Evolutionary conservation across 495 filamentous ascomycete species (phyloP).

Genomic region (Lepidopterella palustris): DNA sequence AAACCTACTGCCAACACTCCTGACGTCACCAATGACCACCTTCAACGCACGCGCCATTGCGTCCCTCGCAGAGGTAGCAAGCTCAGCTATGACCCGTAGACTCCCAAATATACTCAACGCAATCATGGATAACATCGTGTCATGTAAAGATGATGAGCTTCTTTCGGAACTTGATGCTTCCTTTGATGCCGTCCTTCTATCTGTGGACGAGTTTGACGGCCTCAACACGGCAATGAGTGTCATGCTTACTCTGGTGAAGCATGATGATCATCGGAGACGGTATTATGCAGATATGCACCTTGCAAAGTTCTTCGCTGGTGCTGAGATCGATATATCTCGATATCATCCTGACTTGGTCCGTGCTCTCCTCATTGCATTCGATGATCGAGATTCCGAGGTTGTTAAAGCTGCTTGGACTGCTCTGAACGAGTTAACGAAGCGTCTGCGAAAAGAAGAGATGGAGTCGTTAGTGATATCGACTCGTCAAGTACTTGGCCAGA

Average conservation of each 20-base stretch:
- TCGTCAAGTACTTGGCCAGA: conserved; percentile 72
- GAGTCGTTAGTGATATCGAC: conserved; percentile 85
- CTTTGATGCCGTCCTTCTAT: conserved; percentile 81
- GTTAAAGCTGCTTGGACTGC: conserved; percentile 92
- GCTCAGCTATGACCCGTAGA: conserved; percentile 78
- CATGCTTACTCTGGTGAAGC: conserved; percentile 76
- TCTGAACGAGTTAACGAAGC: conserved; percentile 77
- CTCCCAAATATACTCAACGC: conserved; percentile 84
- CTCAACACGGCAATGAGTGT: conserved; percentile 92
- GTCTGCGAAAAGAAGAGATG: conserved; percentile 96
- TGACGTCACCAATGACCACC: conserved; percentile 78
- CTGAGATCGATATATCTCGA: conserved; percentile 81
- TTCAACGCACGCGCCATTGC: conserved; percentile 95
- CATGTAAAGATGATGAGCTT: conserved; percentile 69
- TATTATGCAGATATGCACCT: conserved; percentile 71
- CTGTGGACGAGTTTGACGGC: conserved; percentile 93
- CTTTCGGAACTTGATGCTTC: conserved; percentile 64
- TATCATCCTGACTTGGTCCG: conserved; percentile 94
- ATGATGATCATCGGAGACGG: conserved; percentile 83
- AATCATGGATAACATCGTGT: conserved; percentile 85
- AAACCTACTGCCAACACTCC: conserved; percentile 87
- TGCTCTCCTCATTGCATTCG: conserved; percentile 81
- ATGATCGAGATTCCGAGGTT: conserved; percentile 74
- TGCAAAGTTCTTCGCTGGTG: conserved; percentile 76
- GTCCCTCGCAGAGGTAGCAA: conserved; percentile 84